A percentile compares a stretch with the other conserved stretches of the same genome.
Evolutionary conservation across 1,139 yeast genomes (phyloP).

Genomic region (Scheffersomyces illinoinensis): DNA sequence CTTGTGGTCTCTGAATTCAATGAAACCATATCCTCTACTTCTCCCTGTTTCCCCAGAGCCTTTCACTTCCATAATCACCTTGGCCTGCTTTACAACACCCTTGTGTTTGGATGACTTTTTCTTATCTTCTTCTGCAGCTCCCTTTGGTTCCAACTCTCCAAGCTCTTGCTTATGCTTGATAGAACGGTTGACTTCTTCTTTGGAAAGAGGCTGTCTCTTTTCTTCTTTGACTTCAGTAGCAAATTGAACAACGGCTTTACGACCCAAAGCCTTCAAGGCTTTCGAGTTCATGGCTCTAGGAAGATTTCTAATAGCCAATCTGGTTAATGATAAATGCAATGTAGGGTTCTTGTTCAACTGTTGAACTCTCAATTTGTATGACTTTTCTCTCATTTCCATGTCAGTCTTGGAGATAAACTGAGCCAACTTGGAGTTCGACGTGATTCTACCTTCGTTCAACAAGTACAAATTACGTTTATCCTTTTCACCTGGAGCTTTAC

Average conservation of each 20-base stretch:
- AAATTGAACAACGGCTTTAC: slow-evolving; percentile 93
- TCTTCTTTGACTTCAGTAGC: slow-evolving; percentile 86
- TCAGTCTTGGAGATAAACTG: slow-evolving; percentile 67
- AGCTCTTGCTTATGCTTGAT: slow-evolving; percentile 55
- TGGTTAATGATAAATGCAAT: slow-evolving; percentile 85
- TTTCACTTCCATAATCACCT: slow-evolving; percentile 88
- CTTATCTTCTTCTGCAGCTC: slow-evolving; percentile 43
- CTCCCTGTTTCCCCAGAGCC: slow-evolving; percentile 87
- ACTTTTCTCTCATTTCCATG: slow-evolving; percentile 84
- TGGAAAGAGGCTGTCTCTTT: slow-evolving; percentile 79
- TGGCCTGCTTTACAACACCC: slow-evolving; percentile 93
- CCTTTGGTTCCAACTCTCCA: slow-evolving; percentile 28
- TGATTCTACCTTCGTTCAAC: slow-evolving; percentile 91
- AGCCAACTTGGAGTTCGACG: slow-evolving; percentile 79
- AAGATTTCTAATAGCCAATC: slow-evolving; percentile 89
- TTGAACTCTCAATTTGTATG: slow-evolving; percentile 81
- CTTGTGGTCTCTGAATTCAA: slow-evolving; percentile 91
- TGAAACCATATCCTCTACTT: slow-evolving; percentile 92
- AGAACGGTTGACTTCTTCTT: slow-evolving; percentile 86
- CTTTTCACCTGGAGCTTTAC: slow-evolving; percentile 75
- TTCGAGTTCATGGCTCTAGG: slow-evolving; percentile 92
- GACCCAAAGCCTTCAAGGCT: slow-evolving; percentile 85
- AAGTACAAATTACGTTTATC: slow-evolving; percentile 85
- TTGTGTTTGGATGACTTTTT: slow-evolving; percentile 69
- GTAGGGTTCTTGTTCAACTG: slow-evolving; percentile 90